phyloP scores from a whole-genome alignment of 768 basidiomycete genomes.

The Gautieria morchelliformis region DNA sequence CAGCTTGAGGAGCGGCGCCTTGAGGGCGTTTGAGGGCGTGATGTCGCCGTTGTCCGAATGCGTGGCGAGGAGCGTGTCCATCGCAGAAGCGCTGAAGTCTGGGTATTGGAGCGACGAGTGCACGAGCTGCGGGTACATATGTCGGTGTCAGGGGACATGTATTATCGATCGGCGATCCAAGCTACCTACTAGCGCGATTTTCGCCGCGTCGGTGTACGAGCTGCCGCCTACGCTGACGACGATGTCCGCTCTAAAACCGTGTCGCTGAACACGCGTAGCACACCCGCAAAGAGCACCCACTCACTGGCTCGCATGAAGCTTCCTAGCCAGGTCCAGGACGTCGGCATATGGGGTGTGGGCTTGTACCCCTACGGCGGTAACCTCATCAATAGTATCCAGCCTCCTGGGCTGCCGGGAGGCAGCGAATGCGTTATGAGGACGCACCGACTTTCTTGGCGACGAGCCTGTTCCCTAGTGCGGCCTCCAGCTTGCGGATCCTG shows the following conservation, averaged over 20 bases:
- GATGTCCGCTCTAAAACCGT: neutral
- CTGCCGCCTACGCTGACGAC: slow-evolving; percentile 3
- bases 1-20: neutral
- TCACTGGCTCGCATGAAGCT: neutral
- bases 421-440: neutral
- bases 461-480: neutral
- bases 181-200: slow-evolving; percentile 1
- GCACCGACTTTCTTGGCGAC: slow-evolving; percentile 4
- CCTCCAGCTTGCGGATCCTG: neutral
- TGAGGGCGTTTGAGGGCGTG: neutral
- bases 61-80: neutral
- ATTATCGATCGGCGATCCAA: neutral
- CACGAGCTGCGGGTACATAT: neutral
- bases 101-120: neutral
- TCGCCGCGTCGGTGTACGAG: slow-evolving; percentile 1
- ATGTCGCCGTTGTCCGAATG: neutral
- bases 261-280: neutral
- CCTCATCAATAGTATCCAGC: neutral
- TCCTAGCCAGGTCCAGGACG: neutral
- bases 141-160: neutral
- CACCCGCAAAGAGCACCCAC: neutral
- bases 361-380: neutral
- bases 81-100: neutral
- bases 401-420: neutral
- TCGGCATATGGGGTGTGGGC: slow-evolving; percentile 3